These are phyloP conservation scores for Symbiodinium natans DNA, from an alignment of 73 alveolate genomes.

Conservation along the genomic window DNA sequence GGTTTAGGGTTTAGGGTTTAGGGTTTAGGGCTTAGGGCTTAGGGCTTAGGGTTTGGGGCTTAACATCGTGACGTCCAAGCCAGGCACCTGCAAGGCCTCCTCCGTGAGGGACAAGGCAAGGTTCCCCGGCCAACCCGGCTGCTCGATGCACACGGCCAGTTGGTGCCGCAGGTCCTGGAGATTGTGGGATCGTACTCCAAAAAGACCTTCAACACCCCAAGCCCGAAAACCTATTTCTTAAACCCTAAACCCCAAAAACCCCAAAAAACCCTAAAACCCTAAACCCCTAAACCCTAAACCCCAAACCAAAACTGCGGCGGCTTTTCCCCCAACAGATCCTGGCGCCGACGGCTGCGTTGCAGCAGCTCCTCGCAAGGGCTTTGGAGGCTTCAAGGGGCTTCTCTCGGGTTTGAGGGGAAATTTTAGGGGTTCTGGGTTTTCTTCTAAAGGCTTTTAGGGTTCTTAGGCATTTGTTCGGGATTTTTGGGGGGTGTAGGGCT, in stretches of 20 bases:
- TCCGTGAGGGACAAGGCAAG: slow-evolving; percentile 28
- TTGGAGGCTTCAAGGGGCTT: background rate
- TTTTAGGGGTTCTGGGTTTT: too few relatives aligned
- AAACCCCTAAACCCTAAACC: too few relatives aligned
- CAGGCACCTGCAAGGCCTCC: background rate
- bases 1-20: background rate
- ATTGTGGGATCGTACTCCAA: background rate
- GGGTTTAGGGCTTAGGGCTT: background rate
- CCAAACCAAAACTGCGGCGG: background rate
- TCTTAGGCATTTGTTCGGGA: too few relatives aligned
- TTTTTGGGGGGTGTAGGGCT: too few relatives aligned
- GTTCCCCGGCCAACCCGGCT: slow-evolving; percentile 61
- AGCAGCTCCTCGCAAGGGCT: background rate
- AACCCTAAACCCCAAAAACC: too few relatives aligned
- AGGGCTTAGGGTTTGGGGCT: background rate
- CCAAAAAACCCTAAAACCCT: too few relatives aligned
- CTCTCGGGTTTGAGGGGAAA: too few relatives aligned
- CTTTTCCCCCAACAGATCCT: background rate
- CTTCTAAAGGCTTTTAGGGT: too few relatives aligned
- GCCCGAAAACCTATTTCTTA: background rate
- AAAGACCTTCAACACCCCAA: background rate
- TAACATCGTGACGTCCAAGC: too few relatives aligned
- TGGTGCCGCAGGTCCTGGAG: slow-evolving; percentile 22
- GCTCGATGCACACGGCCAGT: slow-evolving; percentile 59
- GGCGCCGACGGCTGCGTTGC: background rate